Evolutionary conservation across 2,329 filamentous ascomycete species (phyloP).

Genomic region (Pseudogymnoascus sp.): DNA sequence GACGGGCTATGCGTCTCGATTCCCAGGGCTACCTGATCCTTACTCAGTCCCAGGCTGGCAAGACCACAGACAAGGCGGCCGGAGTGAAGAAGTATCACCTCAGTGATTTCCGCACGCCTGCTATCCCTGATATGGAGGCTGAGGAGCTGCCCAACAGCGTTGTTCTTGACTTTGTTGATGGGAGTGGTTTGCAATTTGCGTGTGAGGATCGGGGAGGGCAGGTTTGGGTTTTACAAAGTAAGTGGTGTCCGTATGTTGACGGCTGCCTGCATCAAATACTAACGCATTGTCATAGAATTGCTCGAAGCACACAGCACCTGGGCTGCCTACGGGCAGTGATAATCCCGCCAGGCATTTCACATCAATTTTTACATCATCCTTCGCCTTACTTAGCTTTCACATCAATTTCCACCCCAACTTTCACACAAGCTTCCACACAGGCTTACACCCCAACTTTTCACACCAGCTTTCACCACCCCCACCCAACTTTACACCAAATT

Average conservation of each 20-base stretch:
- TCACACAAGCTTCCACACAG: background rate
- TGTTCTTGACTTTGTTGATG: constrained; percentile 53
- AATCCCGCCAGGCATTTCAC: background rate
- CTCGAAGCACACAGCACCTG: constrained; percentile 25
- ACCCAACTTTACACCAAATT: background rate
- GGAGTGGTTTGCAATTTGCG: constrained; percentile 57
- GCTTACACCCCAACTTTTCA: background rate
- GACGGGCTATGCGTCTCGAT: constrained; percentile 80
- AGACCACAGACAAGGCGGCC: constrained; percentile 38
- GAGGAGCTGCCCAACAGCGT: constrained; percentile 89
- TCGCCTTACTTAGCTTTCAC: background rate
- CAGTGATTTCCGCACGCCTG: constrained; percentile 72
- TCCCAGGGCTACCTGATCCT: constrained; percentile 76
- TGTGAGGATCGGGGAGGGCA: constrained; percentile 57
- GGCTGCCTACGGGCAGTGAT: constrained; percentile 22
- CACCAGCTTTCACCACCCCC: background rate
- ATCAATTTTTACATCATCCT: background rate
- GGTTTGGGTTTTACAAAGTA: constrained; percentile 41
- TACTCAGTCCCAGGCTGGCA: constrained; percentile 48
- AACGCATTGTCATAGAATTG: constrained; percentile 20
- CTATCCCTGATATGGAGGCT: constrained; percentile 79
- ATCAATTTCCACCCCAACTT: background rate
- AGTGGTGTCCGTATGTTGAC: constrained; percentile 11
- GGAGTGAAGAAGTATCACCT: constrained; percentile 74
- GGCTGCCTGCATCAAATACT: constrained; percentile 9